A percentile compares a stretch with the other conserved stretches of the same genome.
Evolutionary conservation across 495 filamentous ascomycete genomes (phyloP).

Genomic region (Xylaria grammica): DNA sequence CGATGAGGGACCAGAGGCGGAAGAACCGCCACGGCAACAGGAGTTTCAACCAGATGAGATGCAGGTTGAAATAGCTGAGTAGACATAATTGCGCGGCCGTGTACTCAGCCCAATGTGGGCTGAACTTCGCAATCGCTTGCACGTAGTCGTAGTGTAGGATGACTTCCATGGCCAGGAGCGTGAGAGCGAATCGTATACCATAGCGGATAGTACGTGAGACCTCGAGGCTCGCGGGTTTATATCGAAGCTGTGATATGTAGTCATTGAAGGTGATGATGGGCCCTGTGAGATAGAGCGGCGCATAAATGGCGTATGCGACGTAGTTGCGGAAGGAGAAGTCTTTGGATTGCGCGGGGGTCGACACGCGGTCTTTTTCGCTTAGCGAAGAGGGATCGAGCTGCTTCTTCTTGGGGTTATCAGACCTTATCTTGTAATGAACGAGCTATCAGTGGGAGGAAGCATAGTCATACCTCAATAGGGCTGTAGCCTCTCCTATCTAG

Average conservation of each 20-base stretch:
- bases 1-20: conserved; percentile 88
- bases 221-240: conserved; percentile 71
- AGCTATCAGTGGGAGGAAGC: conserved; percentile 14
- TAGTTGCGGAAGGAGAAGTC: conserved; percentile 86
- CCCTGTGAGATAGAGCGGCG: conserved; percentile 89
- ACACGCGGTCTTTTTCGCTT: conserved; percentile 85
- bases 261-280: conserved; percentile 98
- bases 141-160: conserved; percentile 93
- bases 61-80: conserved; percentile 94
- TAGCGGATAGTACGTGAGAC: conserved; percentile 72
- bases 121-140: conserved; percentile 85
- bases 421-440: conserved; percentile 17
- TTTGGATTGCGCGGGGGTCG: conserved; percentile 68
- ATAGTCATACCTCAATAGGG: conserved; percentile 79
- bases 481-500: conserved; percentile 66
- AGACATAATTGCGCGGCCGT: conserved; percentile 87
- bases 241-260: conserved; percentile 83
- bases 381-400: conserved; percentile 84
- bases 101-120: conserved; percentile 79
- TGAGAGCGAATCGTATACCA: conserved; percentile 79
- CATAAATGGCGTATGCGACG: conserved; percentile 85
- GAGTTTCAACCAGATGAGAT: conserved; percentile 98
- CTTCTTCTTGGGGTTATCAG: conserved; percentile 93
- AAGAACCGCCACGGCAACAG: conserved; percentile 97
- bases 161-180: conserved; percentile 89